Evolutionary conservation across 2,329 filamentous ascomycete genomes (phyloP), one percentile per base, ranked within the genome.

Genomic region (Colletotrichum godetiae): DNA sequence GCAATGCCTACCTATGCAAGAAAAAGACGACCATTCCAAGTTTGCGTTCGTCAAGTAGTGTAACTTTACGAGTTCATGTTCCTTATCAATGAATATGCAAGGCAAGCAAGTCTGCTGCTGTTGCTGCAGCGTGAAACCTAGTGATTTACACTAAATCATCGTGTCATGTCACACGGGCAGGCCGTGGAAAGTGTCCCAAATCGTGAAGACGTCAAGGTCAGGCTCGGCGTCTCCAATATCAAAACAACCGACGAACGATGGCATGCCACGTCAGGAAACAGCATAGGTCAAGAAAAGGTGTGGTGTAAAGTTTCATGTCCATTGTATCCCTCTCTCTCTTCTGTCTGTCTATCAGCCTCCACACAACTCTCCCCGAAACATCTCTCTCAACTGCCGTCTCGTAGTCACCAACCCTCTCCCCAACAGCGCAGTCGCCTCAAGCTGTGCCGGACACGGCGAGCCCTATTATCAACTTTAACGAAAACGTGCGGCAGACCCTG

Each of bases 401-500:
- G 24, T 35, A 67, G 27, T 55, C 57, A 49, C 52, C 46, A 37
- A 61, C 37, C 62, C 52, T 53, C 53, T 22, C 67, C 62, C n/a
- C 49, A 72, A 72, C 56, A 63, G 55, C 57, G 61, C 72, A 35
- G 49, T 72, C 68, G 68, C 72, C 62, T 62, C 68, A 73, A 73
- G 72, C 68, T 66, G 61, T 52, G 52, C 61, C 52, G 37, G 46
- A 56, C 60, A 70, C 57, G 58, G 72, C 67, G 68, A 74, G 67
- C 67, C 37, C 62, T 75, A 75, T 75, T 75, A 75, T 75, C 72
- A 69, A 75, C 72, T 72, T 27, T 52, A 68, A 69, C 73, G 67
- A 68, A 68, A 75, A 72, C 72, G 66, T 74, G 66, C 68, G 64
- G 72, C 68, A 75, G 73, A 74, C 80, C 78, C 68, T 80, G 75